These are phyloP conservation scores for Ustilago esculenta DNA, from an alignment of 1,284 basidiomycete genomes.

Conservation along the genomic window DNA sequence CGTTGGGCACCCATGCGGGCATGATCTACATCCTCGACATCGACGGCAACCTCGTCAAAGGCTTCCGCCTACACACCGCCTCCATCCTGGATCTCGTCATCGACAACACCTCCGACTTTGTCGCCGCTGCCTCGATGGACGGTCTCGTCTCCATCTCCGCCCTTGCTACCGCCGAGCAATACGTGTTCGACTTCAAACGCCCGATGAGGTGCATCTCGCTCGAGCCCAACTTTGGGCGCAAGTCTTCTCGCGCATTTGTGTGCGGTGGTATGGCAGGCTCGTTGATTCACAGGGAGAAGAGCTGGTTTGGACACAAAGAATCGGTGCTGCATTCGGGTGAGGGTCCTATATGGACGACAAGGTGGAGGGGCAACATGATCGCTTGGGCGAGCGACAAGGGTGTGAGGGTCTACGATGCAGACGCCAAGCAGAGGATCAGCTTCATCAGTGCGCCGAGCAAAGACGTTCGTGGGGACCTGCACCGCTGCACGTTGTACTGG, in stretches of 20 bases:
- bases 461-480: slow-evolving; percentile 88
- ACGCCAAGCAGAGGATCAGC: slow-evolving; percentile 81
- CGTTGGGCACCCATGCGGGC: slow-evolving; percentile 88
- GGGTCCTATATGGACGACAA: slow-evolving; percentile 90
- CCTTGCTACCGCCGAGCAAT: slow-evolving; percentile 79
- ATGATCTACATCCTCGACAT: slow-evolving; percentile 87
- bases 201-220: slow-evolving; percentile 89
- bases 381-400: slow-evolving; percentile 98
- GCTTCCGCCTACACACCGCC: slow-evolving; percentile 90
- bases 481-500: slow-evolving; percentile 91
- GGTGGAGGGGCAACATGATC: slow-evolving; percentile 86
- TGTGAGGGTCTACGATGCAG: slow-evolving; percentile 90
- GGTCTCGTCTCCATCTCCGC: slow-evolving; percentile 92
- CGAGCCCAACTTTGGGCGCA: slow-evolving; percentile 88
- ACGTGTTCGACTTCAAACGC: slow-evolving; percentile 89
- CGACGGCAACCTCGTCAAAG: slow-evolving; percentile 83
- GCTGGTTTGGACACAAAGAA: slow-evolving; percentile 95
- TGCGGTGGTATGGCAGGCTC: slow-evolving; percentile 92
- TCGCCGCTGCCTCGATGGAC: slow-evolving; percentile 92
- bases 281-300: slow-evolving; percentile 87
- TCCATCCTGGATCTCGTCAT: slow-evolving; percentile 85
- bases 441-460: slow-evolving; percentile 84
- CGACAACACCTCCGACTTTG: slow-evolving; percentile 85
- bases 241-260: slow-evolving; percentile 83
- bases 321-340: slow-evolving; percentile 85